A percentile compares a stretch with the other conserved stretches of the same genome.
These are phyloP conservation scores for Phytophthora podocarpi DNA, from an alignment of 352 stramenopile species.

Conservation along the genomic window DNA sequence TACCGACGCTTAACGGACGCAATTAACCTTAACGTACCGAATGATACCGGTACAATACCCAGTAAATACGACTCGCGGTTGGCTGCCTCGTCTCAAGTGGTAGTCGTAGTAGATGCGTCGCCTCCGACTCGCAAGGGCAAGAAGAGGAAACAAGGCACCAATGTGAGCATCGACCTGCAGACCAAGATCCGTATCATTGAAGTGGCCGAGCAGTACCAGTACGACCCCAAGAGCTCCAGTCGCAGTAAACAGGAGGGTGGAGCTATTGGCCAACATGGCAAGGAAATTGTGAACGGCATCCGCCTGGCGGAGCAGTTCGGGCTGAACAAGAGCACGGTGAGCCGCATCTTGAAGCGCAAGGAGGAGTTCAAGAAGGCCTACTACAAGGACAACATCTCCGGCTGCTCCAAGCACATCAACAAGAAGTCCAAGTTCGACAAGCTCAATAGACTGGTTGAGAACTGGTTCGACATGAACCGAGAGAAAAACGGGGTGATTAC, in stretches of 20 bases:
- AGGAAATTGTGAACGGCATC: conserved; percentile 76
- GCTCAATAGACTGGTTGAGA: conserved; percentile 80
- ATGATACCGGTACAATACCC: conserved; percentile 3
- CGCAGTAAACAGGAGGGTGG: conserved; percentile 42
- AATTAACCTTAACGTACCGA: conserved; percentile 31
- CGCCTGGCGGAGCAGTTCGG: conserved; percentile 74
- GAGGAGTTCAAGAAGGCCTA: conserved; percentile 89
- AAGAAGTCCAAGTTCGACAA: conserved; percentile 90
- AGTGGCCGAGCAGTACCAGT: conserved; percentile 81
- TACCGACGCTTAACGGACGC: conserved; percentile 49
- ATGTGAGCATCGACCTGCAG: conserved; percentile 80
- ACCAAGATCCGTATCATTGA: conserved; percentile 88
- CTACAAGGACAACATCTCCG: conserved; percentile 87
- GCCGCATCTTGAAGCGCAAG: conserved; percentile 86
- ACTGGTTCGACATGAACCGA: conserved; percentile 83
- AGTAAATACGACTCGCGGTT: too few relatives aligned
- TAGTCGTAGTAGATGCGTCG: conserved; percentile 1
- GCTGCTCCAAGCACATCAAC: conserved; percentile 86
- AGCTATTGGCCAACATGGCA: conserved; percentile 10
- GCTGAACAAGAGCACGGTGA: conserved; percentile 85
- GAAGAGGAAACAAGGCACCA: conserved; percentile 66
- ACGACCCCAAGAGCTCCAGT: conserved; percentile 63
- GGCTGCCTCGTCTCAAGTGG: conserved; percentile 10
- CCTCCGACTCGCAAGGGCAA: conserved; percentile 26
- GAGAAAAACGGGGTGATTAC: conserved; percentile 73